Conservation (phyloP, 345 rosid species). For the Trapa incisa region DNA sequence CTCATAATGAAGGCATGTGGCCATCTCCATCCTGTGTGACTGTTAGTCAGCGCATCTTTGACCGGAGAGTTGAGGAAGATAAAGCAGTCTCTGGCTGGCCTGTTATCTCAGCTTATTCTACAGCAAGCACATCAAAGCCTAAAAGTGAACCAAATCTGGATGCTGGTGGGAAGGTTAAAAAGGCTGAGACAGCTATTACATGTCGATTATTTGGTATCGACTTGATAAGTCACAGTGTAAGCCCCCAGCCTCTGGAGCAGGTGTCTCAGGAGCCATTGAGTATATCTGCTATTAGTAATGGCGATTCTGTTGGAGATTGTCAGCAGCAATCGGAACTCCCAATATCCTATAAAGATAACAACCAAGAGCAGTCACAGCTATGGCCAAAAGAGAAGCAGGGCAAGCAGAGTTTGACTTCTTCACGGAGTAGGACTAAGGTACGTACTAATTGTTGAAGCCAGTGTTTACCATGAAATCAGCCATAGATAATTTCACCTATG, state of each 20-base stretch:
- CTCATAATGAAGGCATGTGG: slow-evolving; percentile 36
- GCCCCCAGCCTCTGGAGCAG: slow-evolving; percentile 24
- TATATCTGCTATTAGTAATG: slow-evolving; percentile 19
- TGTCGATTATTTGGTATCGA: slow-evolving; percentile 75
- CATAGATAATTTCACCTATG: no score
- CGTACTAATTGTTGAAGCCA: background rate
- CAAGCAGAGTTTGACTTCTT: slow-evolving; percentile 37
- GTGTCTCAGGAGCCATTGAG: slow-evolving; percentile 16
- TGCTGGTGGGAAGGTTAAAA: slow-evolving; percentile 28
- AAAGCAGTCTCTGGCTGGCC: slow-evolving; percentile 40
- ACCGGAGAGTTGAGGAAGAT: slow-evolving; percentile 34
- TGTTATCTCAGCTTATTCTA: slow-evolving; percentile 29
- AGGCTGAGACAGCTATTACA: slow-evolving; percentile 28
- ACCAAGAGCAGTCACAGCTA: slow-evolving; percentile 25
- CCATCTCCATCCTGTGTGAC: slow-evolving; percentile 28
- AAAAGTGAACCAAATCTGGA: slow-evolving; percentile 28
- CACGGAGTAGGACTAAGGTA: slow-evolving; percentile 69
- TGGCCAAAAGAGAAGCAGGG: slow-evolving; percentile 53
- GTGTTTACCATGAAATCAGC: background rate
- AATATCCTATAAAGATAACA: slow-evolving; percentile 38
- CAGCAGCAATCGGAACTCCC: slow-evolving; percentile 40
- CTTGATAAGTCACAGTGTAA: slow-evolving; percentile 29
- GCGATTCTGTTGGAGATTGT: slow-evolving; percentile 25
- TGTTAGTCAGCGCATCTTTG: slow-evolving; percentile 32
- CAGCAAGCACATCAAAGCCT: slow-evolving; percentile 24